phyloP scores from a whole-genome alignment of 257 asterid species.

The Henckelia pumila region DNA sequence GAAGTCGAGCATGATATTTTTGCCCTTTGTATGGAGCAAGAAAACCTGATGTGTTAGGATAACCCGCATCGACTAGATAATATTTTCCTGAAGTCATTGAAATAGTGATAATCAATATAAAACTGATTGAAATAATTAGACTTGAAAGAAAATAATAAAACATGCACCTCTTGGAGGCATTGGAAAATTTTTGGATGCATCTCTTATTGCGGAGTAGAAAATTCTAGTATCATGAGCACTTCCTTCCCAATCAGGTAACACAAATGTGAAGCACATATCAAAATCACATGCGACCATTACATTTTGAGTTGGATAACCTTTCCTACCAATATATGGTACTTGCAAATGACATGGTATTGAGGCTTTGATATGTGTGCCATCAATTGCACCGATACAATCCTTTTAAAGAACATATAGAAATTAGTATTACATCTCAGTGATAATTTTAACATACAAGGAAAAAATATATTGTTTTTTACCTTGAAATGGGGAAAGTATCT shows the following conservation, averaged over 20 bases:
- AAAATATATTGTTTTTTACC: no score
- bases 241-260: not conserved
- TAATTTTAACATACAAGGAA: no score
- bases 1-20: not conserved
- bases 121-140: not conserved
- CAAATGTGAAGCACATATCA: not conserved
- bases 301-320: not conserved
- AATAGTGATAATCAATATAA: no score
- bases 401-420: no score
- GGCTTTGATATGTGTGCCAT: not conserved
- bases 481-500: no score
- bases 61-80: not conserved
- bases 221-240: not conserved
- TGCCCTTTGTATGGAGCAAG: conserved; percentile 4
- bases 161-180: not conserved
- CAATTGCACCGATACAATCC: not conserved
- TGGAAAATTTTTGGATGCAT: not conserved
- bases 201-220: not conserved
- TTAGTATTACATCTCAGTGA: no score
- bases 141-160: not conserved
- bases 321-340: not conserved
- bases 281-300: not conserved
- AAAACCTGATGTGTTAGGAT: not conserved
- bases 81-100: not conserved
- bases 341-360: not conserved